phyloP scores from a whole-genome alignment of 2,329 filamentous ascomycete species.

The Blastomyces percursus region DNA sequence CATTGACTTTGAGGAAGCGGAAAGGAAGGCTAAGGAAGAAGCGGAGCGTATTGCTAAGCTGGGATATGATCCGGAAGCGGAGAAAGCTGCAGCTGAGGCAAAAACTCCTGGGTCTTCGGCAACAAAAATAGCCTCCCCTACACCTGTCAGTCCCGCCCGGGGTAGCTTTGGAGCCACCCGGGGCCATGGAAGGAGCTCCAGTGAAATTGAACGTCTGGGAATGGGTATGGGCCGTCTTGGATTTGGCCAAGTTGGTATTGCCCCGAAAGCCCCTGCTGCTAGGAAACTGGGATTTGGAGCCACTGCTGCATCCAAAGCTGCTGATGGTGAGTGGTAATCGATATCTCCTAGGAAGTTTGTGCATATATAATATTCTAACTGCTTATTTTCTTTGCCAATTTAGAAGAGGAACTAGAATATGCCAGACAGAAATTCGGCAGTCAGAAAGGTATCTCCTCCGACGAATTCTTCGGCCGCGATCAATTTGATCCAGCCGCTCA shows the following conservation, averaged over 20 bases:
- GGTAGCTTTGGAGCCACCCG: constrained; percentile 52
- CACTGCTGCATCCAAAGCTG: constrained; percentile 60
- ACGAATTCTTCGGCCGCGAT: constrained; percentile 95
- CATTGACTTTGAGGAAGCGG: constrained; percentile 94
- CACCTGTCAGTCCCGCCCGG: constrained; percentile 57
- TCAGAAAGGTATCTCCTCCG: constrained; percentile 94
- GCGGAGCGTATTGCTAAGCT: constrained; percentile 91
- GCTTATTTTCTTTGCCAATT: not conserved
- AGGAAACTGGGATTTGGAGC: constrained; percentile 85
- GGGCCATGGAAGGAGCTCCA: constrained; percentile 46
- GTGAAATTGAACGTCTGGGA: constrained; percentile 77
- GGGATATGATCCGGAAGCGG: constrained; percentile 88
- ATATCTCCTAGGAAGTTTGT: not conserved
- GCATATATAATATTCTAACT: not conserved
- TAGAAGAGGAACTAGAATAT: constrained; percentile 67
- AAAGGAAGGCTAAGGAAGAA: constrained; percentile 95
- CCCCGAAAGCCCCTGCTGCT: constrained; percentile 49
- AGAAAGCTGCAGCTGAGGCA: constrained; percentile 42
- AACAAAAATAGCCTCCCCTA: constrained; percentile 59
- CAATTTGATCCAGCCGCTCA: constrained; percentile 69
- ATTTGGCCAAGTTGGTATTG: constrained; percentile 73
- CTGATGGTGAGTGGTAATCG: constrained; percentile 47
- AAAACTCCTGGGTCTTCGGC: constrained; percentile 38
- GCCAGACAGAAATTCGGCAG: constrained; percentile 78
- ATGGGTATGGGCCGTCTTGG: constrained; percentile 80